Base-by-base conservation (phyloP, 176 grass and related monocot species). In the Pharus latifolius region DNA sequence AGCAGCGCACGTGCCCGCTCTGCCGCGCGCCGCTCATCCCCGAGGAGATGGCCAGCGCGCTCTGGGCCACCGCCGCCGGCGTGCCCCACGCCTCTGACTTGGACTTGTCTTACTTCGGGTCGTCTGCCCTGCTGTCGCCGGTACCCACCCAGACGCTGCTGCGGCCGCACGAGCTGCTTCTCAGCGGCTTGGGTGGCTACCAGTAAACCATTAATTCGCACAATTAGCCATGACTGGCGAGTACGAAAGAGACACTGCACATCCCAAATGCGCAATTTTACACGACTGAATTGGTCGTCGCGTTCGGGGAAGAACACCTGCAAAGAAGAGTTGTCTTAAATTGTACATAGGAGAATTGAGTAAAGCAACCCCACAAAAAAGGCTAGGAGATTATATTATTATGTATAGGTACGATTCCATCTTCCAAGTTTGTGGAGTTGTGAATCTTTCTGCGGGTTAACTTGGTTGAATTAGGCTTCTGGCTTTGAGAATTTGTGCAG, bases 1-100 rank as follows among this genome's bases (percentile, higher is more conserved):
- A 92, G 76, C 90, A 91, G 84, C 72, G 87, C 63, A 99, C 95
- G 43, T 99, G 95, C 82, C 95, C 95, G 18, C 85, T 99, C 27
- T 99, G 95, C 85, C 90, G 95, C 69, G 82, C 90, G 8, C 82
- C 69, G 50, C 95, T 99, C 72, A 68, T 99, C 63, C 90, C 86
- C 49, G 77, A 83, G 60, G 83, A 87, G 67, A 74, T 80, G 82
- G 74, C 75, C 52, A 70, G 72, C 58, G 74, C 74, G 45, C 64
- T 88, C 67, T 92, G 84, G 83, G 62, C 80, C 52, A 10, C 66
- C 48, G 78, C 84, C 8, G 82, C 78, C 7, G 78, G 76, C 53
- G 54, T 85, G 17, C 76, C 90, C 27, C 79, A 85, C 82, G 67
- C 82, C 53, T 82, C 79, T 55, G 85, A 92, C 74, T 82, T 76